Evolutionary conservation across 2,329 filamentous ascomycete species (phyloP).

Genomic region (Xylariaceae sp.): DNA sequence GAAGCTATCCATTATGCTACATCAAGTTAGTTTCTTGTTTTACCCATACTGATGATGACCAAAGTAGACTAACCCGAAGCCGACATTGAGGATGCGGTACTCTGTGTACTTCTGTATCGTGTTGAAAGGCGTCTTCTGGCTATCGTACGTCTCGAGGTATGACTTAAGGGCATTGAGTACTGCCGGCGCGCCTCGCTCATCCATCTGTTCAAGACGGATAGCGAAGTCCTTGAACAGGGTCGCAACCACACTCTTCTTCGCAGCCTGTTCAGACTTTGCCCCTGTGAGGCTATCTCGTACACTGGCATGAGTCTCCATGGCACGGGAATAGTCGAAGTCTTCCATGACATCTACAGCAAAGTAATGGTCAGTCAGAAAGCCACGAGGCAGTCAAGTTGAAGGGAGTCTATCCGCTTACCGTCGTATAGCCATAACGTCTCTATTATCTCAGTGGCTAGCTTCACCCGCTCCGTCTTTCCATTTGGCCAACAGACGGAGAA

Average conservation of each 20-base stretch:
- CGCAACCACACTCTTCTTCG: slow-evolving; percentile 16
- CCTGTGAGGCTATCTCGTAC: slow-evolving; percentile 15
- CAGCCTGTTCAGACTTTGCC: slow-evolving; percentile 5
- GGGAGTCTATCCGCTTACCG: slow-evolving; percentile 11
- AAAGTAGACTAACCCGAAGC: slow-evolving; percentile 6
- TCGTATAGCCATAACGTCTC: slow-evolving; percentile 21
- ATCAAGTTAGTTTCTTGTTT: not conserved
- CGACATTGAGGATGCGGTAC: slow-evolving; percentile 20
- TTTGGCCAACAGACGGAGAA: slow-evolving; percentile 19
- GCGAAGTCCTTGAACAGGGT: slow-evolving; percentile 18
- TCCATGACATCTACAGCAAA: slow-evolving; percentile 17
- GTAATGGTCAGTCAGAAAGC: slow-evolving; percentile 1
- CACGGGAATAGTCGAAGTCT: slow-evolving; percentile 16
- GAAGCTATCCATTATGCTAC: slow-evolving; percentile 21
- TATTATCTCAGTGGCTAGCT: slow-evolving; percentile 21
- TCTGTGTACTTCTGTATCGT: slow-evolving; percentile 21
- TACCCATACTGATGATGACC: not conserved
- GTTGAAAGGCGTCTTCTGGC: slow-evolving; percentile 18
- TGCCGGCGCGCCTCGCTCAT: slow-evolving; percentile 15
- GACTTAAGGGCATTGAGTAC: slow-evolving; percentile 16
- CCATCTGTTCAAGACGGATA: slow-evolving; percentile 15
- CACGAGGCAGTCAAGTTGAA: no score
- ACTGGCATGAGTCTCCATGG: slow-evolving; percentile 15
- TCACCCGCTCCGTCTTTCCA: slow-evolving; percentile 18
- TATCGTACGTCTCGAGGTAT: slow-evolving; percentile 22